Evolutionary conservation across 2,329 filamentous ascomycete genomes (phyloP), one percentile per base, ranked within the genome.

Genomic region (Westerdykella aurantiaca): DNA sequence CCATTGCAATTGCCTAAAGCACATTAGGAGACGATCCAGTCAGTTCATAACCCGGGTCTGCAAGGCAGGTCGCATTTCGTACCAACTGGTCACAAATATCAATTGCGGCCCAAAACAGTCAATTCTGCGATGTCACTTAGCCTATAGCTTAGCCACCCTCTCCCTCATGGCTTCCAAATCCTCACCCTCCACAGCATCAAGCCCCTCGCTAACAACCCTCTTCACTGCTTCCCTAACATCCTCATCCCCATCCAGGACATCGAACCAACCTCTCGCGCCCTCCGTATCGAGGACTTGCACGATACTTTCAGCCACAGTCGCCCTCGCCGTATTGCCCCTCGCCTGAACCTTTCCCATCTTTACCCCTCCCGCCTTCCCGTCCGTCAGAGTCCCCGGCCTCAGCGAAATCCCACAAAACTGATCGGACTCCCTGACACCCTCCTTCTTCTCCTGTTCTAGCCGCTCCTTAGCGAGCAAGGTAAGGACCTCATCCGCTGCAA

Each of bases 401-500:
- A 80, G 57, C 44, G 69, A 72, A 46, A 79, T 77, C 16, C 72
- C 72, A 55, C 72, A 69, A 49, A 78, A 76, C 11, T 53, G 48
- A n/a, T 65, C 55, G 4, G 47, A 48, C 41, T 52, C 52, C 2
- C 53, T 40, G 0, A 65, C 47, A 3, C 54, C 56, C 10, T 59
- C 54, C 38, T 57, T 58, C 7, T 42, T 50, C 34, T 67, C 63
- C 5, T 56, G 55, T 9, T 55, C 57, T 37, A 54, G 41, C 6
- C 64, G 48, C 39, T 63, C 53, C 29, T 60, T 65, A 14, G 55
- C 56, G 31, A 73, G 54, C 4, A 74, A 71, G 9, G 73, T 73
- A 52, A 79, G 63, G 40, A 75, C 75, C 59, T 79, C 75, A 48
- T 80, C 77, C 1, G 77, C 76, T 17, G 75, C 76, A 22, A 77